Evolutionary conservation across 2,329 filamentous ascomycete genomes (phyloP).

Genomic region (Exophiala mesophila): DNA sequence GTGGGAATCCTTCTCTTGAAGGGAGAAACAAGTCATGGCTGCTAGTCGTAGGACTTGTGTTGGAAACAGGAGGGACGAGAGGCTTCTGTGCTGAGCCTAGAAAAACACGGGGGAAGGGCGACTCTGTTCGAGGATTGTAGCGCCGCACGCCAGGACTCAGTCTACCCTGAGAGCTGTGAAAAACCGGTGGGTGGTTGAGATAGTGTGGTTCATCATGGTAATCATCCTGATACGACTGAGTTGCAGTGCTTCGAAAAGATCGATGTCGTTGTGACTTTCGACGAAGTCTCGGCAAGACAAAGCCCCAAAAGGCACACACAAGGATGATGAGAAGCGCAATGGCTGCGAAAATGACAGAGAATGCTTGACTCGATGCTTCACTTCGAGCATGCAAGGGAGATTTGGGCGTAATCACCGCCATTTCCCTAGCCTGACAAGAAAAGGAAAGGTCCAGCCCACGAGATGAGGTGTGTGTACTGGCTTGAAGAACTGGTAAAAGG

Average conservation of each 20-base stretch:
- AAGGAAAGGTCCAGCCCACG: too few relatives aligned
- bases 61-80: background rate
- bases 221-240: background rate
- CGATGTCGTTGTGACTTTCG: conserved; percentile 10
- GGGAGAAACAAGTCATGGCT: conserved; percentile 21
- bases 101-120: conserved; percentile 13
- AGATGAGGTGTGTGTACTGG: too few relatives aligned
- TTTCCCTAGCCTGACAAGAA: too few relatives aligned
- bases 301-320: conserved; percentile 18
- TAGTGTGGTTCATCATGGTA: conserved; percentile 9
- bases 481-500: too few relatives aligned
- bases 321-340: conserved; percentile 17
- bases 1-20: conserved; percentile 6
- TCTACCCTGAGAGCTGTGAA: conserved; percentile 13
- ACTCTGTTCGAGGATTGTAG: conserved; percentile 21
- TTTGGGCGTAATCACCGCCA: conserved; percentile 8
- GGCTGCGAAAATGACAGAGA: conserved; percentile 19
- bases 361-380: conserved; percentile 7
- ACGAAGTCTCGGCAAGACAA: conserved; percentile 18
- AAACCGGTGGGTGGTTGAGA: conserved; percentile 21
- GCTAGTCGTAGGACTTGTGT: conserved; percentile 2
- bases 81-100: conserved; percentile 7
- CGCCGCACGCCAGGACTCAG: conserved; percentile 7
- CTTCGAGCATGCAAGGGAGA: conserved; percentile 7
- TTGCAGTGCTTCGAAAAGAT: background rate